Conservation (phyloP, 352 stramenopile species). For the Peronospora farinosa region DNA sequence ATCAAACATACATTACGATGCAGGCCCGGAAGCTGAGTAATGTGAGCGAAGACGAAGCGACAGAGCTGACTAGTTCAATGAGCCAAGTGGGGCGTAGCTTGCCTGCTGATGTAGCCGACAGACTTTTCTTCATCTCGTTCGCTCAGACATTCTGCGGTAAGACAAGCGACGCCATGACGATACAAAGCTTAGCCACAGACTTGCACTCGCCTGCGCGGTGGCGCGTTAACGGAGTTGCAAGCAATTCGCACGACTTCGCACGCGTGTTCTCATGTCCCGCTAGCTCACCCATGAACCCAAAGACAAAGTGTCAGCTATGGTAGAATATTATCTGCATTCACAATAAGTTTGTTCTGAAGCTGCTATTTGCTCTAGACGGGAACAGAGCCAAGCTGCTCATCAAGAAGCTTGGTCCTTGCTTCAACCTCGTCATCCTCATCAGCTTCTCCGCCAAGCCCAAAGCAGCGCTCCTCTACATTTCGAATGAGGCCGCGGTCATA, state of each 20-base stretch:
- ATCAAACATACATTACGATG: slow-evolving; percentile 33
- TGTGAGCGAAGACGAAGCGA: slow-evolving; percentile 21
- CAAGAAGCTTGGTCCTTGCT: slow-evolving; percentile 24
- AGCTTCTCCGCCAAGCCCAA: slow-evolving; percentile 13
- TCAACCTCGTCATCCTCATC: slow-evolving; percentile 14
- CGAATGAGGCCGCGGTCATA: slow-evolving; percentile 43
- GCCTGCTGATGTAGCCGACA: slow-evolving; percentile 25
- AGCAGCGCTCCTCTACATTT: slow-evolving; percentile 43
- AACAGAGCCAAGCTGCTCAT: slow-evolving; percentile 15
- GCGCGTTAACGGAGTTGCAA: slow-evolving; percentile 74
- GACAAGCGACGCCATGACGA: slow-evolving; percentile 47
- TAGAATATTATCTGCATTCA: slow-evolving; percentile 25
- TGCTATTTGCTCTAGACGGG: slow-evolving; percentile 9
- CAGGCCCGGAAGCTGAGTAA: slow-evolving; percentile 13
- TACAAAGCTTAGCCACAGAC: slow-evolving; percentile 46
- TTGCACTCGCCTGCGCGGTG: slow-evolving; percentile 60
- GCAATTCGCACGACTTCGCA: slow-evolving; percentile 71
- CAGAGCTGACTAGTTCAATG: slow-evolving; percentile 4
- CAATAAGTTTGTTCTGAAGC: slow-evolving; percentile 15
- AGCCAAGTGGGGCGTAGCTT: slow-evolving; percentile 20
- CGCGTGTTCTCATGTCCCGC: slow-evolving; percentile 48
- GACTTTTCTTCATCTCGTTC: slow-evolving; percentile 78
- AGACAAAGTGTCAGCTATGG: slow-evolving; percentile 70
- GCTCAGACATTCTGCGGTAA: slow-evolving; percentile 70
- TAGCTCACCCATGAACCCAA: slow-evolving; percentile 60